Evolutionary conservation across 2,329 filamentous ascomycete species (phyloP), one percentile per base, ranked within the genome.

Genomic region (Cadophora sp.): DNA sequence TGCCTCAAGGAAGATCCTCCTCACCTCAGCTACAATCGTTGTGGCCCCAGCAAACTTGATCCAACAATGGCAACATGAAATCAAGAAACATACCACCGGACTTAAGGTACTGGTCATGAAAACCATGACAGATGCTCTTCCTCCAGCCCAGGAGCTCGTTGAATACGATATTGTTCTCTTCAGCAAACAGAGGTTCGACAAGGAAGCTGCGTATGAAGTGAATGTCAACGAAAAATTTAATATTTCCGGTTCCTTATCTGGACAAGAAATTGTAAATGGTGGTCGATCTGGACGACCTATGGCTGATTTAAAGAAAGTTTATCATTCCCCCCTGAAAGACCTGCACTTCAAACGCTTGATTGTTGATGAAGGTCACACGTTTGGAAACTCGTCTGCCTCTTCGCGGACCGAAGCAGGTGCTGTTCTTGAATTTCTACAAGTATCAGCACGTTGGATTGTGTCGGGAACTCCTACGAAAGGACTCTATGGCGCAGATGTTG

Each of bases 391-490:
- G 0, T 84, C 79, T 2, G 78, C 79, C 6, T 81, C 81, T 11
- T 82, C 81, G 61, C 87, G 83, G 71, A 93, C 88, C 53, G 82
- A 85, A 48, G 73, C 88, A 5, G 80, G 87, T 22, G 75, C 81
- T 2, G 81, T 83, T 1, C 77, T 89, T 1, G 83, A 89, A 20
- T 76, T 77, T 14, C 77, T 91, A n/a, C 80, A 84, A 13, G 81
- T 93, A 18, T 89, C 93, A 56, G 87, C 92, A 20, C 87, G 91
- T 11, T 97, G 95, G 95, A 88, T 97, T 4, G 91, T 97, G 0
- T 96, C 92, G 0, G 95, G 95, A 65, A 98, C 95, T 0, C 95
- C 95, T 2, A 93, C 94, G 0, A 90, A 89, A 69, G 92, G 94
- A 11, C 81, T 97, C 0, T 92, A 93, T 65, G 93, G 94, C 0